Conservation (phyloP, 2,329 filamentous ascomycete species). For the Lasiodiplodia hormozganensis region DNA sequence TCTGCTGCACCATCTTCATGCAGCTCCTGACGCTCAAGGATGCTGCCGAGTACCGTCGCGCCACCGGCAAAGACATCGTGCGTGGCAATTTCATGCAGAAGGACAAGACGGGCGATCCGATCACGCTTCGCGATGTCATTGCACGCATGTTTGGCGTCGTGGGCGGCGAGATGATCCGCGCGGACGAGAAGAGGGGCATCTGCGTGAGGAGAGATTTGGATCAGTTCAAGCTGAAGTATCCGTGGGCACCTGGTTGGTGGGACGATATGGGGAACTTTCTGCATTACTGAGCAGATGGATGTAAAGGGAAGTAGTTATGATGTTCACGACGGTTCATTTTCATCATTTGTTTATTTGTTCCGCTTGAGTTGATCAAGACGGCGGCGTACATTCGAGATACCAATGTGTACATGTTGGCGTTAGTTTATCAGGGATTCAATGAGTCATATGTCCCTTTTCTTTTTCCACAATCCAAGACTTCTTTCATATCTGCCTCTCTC, state of each 20-base stretch:
- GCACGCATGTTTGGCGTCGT: constrained; percentile 12
- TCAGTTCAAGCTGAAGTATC: constrained; percentile 16
- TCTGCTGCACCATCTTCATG: constrained; percentile 37
- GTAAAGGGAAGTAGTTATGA: not conserved
- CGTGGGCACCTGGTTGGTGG: constrained; percentile 19
- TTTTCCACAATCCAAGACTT: not conserved
- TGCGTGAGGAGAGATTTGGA: constrained; percentile 9
- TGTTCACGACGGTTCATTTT: not conserved
- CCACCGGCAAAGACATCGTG: constrained; percentile 3
- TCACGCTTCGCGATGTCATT: constrained; percentile 11
- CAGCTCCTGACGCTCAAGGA: constrained; percentile 23
- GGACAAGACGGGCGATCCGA: constrained; percentile 12
- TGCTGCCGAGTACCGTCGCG: constrained; percentile 17
- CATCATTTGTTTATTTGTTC: not conserved
- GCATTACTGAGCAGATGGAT: not conserved
- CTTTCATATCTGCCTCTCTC: not conserved
- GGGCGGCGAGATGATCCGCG: constrained; percentile 11
- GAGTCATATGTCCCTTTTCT: not conserved
- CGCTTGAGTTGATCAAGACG: not conserved
- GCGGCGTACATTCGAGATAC: not conserved
- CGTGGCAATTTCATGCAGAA: constrained; percentile 14
- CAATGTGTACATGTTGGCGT: not conserved
- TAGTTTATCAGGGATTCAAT: not conserved
- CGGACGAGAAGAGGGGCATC: constrained; percentile 19
- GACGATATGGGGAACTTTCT: constrained; percentile 6